Base-by-base conservation (phyloP, 495 filamentous ascomycete genomes). In the Tuber calosporum region DNA sequence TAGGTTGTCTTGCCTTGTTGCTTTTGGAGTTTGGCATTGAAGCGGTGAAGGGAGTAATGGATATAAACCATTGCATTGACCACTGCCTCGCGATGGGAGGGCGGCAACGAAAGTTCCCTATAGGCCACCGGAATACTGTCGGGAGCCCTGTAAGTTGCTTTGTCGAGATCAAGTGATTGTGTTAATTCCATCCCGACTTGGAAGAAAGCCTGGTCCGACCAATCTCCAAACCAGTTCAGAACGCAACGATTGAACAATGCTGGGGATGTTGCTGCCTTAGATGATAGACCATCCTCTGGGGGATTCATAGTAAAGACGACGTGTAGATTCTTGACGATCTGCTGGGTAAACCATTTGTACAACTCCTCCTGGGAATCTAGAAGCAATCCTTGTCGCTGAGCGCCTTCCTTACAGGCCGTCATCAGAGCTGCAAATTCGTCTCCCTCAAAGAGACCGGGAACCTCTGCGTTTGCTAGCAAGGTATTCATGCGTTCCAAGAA, bases 231-330 rank as follows among this genome's bases (percentile, higher is more conserved):
- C 95, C 95, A 99, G 84, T 99, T 99, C 71, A 99, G 89, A 66
- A 99, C 95, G 81, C 95, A 99, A 85, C 95, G 89, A 84, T 99
- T 99, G 89, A 99, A 99, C 77, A 99, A 83, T 40, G 95, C 95
- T 62, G 95, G 95, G 86, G 92, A 96, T 20, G 96, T 99, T 26
- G 95, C 95, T 70, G 95, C 96, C 84, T 96, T 97, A 8, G 93
- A 97, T 17, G 91, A 93, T 62, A 99, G 84, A 1, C 94, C 95
- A 75, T 94, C 96, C 82, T 97, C 91, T 6, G 95, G 95, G n/a
- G 95, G 95, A 83, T 99, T 99, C 95, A 99, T 99, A 2, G 95
- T 99, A 81, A 99, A 98, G 48, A 99, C 95, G 72, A 99, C 96
- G 81, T 99, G 95, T 58, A 99, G 84, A 81, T 99, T 99, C 87